These are phyloP conservation scores for Phytophthora pseudosyringae DNA, from an alignment of 352 stramenopile species.

Conservation along the genomic window DNA sequence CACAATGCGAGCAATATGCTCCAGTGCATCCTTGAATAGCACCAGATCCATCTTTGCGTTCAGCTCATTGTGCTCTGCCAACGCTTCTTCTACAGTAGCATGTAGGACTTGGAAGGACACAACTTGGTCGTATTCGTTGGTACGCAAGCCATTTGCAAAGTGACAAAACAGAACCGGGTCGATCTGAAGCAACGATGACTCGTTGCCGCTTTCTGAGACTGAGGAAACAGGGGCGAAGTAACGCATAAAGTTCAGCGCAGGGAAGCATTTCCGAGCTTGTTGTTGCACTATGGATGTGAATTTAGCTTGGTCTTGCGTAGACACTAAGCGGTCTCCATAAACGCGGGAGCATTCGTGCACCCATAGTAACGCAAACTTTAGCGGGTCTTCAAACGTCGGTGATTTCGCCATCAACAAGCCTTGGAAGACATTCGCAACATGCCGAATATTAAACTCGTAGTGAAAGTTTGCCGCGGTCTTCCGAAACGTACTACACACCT, in stretches of 20 bases:
- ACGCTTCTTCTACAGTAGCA: constrained; percentile 84
- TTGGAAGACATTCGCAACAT: constrained; percentile 96
- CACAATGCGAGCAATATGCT: constrained; percentile 94
- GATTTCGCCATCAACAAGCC: constrained; percentile 92
- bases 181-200: constrained; percentile 25
- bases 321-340: constrained; percentile 95
- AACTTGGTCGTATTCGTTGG: constrained; percentile 94
- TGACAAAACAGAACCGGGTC: constrained; percentile 95
- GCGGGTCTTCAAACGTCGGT: constrained; percentile 82
- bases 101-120: constrained; percentile 70
- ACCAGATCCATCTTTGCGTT: constrained; percentile 95
- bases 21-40: constrained; percentile 96
- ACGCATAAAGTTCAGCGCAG: constrained; percentile 87
- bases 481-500: constrained; percentile 81
- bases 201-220: constrained; percentile 18
- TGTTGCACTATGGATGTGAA: constrained; percentile 90
- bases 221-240: constrained; percentile 81
- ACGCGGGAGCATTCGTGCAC: constrained; percentile 97
- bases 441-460: constrained; percentile 98
- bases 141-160: constrained; percentile 86
- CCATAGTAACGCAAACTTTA: constrained; percentile 94
- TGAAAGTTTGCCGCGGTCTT: constrained; percentile 97
- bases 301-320: constrained; percentile 74
- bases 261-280: constrained; percentile 94
- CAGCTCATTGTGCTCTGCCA: constrained; percentile 94